Conservation (phyloP, 225 moss, liverwort and hornwort genomes). For the Sphagnum tenellum region DNA sequence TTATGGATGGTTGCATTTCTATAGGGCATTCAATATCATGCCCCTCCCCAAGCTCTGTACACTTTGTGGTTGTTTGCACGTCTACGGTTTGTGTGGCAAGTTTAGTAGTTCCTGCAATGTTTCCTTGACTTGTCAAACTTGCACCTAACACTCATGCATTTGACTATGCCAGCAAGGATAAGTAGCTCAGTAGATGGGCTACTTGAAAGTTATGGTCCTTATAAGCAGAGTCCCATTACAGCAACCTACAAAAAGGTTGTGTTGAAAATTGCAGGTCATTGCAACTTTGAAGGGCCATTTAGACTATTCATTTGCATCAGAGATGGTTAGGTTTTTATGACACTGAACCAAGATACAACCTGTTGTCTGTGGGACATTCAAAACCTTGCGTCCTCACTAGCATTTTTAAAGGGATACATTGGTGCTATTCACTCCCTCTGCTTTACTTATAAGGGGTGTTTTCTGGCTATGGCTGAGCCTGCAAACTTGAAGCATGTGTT, state of each 20-base stretch:
- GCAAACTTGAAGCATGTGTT: constrained; percentile 95
- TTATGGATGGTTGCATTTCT: no score
- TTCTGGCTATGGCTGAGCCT: constrained; percentile 99
- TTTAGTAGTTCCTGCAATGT: no score
- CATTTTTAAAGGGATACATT: constrained; percentile 87
- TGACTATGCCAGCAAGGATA: no score
- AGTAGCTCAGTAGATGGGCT: no score
- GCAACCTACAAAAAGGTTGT: not conserved
- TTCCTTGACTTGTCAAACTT: no score
- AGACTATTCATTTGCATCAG: constrained; percentile 93
- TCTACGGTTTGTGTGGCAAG: no score
- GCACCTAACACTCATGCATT: no score
- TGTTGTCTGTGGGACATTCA: constrained; percentile 89
- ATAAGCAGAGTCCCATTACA: no score
- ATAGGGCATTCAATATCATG: no score
- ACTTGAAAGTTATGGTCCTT: no score
- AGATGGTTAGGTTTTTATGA: constrained; percentile 75
- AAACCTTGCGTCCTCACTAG: constrained; percentile 50
- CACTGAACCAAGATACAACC: constrained; percentile 96
- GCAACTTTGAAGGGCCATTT: constrained; percentile 70
- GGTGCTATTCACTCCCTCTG: constrained; percentile 90
- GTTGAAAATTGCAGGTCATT: constrained; percentile 41
- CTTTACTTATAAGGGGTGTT: constrained; percentile 79
- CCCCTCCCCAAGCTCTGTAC: no score
- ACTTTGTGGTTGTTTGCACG: no score